Base-by-base conservation (phyloP, 352 stramenopile species). In the Pythium scleroteichum region DNA sequence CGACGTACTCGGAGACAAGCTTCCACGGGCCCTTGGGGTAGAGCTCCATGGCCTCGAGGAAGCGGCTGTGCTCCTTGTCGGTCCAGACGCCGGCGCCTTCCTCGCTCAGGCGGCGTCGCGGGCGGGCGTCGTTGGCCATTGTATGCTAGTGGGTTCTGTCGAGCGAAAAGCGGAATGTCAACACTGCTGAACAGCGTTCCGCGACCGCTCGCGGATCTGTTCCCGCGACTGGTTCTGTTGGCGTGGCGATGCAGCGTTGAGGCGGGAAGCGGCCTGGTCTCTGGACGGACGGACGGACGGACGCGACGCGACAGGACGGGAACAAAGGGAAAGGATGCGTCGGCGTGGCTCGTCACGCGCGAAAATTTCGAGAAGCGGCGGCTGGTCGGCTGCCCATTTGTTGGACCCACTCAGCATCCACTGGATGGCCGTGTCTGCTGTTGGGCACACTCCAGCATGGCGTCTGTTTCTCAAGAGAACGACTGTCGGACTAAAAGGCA, bases 11-110 rank as follows among this genome's bases (percentile, higher is more conserved):
- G 1, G 66, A 71, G 44, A 80, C 75, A 5, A 65, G 39, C 45
- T 80, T 77, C 72, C 72, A 80, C 16, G 72, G 66, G 1, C 69
- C 66, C 9, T 69, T 61, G 20, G 68, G 66, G 33, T 69, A 75
- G 6, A 77, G 45, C 55, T 78, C 66, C 32, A 73, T 64, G 12
- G 66, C 66, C 19, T 72, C 60, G 1, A 80, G 42, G 59, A 80
- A 77, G 17, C 72, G 69, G 33, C 53, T 47, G 42, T 80, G 72
- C 62, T 80, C 72, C 19, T 35, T 58, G 14, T 59, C 33, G 4
- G 72, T 79, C 68, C 69, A 73, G n/a, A 66, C 50, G 27, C 59
- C 59, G 14, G 51, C 59, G 50, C 59, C 59, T 44, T 66, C 59
- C 44, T 66, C 59, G 51, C 59, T 66, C 42, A 66, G 53, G 38